Percentiles rank a stretch among this genome's conserved stretches.
Evolutionary conservation across 2,329 filamentous ascomycete genomes (phyloP).

Genomic region (Fusarium sp.): DNA sequence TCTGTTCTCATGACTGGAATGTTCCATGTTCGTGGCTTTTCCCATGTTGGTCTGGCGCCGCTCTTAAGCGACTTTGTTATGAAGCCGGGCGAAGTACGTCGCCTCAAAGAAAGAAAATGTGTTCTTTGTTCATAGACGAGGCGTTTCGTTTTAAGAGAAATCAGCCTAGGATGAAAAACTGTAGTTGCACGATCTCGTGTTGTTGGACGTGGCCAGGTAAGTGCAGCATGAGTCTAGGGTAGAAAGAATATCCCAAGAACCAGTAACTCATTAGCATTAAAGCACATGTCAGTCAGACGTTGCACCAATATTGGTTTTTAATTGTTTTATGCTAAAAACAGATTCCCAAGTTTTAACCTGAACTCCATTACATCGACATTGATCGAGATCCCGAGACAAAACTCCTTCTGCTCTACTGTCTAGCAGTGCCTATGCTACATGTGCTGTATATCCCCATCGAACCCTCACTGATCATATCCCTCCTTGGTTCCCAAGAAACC

Average conservation of each 20-base stretch:
- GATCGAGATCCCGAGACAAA: slow-evolving; percentile 29
- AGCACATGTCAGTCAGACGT: neutral
- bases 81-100: slow-evolving; percentile 6
- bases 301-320: neutral
- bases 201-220: neutral
- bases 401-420: slow-evolving; percentile 35
- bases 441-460: neutral
- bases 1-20: slow-evolving; percentile 38
- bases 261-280: neutral
- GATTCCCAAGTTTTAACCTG: slow-evolving; percentile 39
- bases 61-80: slow-evolving; percentile 3
- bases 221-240: neutral
- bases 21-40: slow-evolving; percentile 23
- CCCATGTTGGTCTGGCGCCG: slow-evolving; percentile 1
- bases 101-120: neutral
- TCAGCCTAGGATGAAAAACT: slow-evolving; percentile 1
- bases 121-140: neutral
- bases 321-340: slow-evolving; percentile 24
- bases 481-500: slow-evolving; percentile 64
- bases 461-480: slow-evolving; percentile 44
- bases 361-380: slow-evolving; percentile 38
- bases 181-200: neutral
- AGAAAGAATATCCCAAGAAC: neutral
- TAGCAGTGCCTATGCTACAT: slow-evolving; percentile 20
- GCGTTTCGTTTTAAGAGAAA: neutral